Conservation (phyloP, 768 basidiomycete genomes). For the Heimioporus sp. region DNA sequence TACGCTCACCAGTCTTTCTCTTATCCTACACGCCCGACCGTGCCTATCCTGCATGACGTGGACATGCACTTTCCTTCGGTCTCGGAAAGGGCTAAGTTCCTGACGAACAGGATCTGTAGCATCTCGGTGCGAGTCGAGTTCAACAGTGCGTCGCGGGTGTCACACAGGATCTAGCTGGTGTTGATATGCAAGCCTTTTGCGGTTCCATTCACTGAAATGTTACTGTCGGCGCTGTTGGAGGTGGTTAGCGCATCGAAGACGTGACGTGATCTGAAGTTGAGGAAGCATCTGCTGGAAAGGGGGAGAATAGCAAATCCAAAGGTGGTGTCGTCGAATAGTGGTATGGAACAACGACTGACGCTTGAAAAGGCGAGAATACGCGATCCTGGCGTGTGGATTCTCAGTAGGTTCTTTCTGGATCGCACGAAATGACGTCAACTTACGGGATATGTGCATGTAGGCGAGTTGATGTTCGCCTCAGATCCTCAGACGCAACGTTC, state of each 20-base stretch:
- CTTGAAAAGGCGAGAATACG: conserved; percentile 80
- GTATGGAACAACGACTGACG: too few species aligned
- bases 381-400: conserved; percentile 85
- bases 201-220: conserved; percentile 84
- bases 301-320: too few species aligned
- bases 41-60: conserved; percentile 56
- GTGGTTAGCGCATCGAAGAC: conserved; percentile 41
- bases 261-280: conserved; percentile 70
- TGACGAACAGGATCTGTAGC: conserved; percentile 80
- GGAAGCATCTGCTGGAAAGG: too few species aligned
- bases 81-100: conserved; percentile 56
- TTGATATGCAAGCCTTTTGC: conserved; percentile 54
- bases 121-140: conserved; percentile 63
- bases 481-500: conserved; percentile 85
- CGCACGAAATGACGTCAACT: not conserved
- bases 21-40: conserved; percentile 70
- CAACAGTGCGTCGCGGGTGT: conserved; percentile 71
- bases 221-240: conserved; percentile 67
- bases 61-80: conserved; percentile 64
- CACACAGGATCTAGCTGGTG: conserved; percentile 65
- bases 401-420: conserved; percentile 60
- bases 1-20: conserved; percentile 56
- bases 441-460: conserved; percentile 32
- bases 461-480: conserved; percentile 82
- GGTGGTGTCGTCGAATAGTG: too few species aligned